These are phyloP conservation scores for Porogramme epimiltina DNA, from an alignment of 1,284 basidiomycete species.

Conservation along the genomic window DNA sequence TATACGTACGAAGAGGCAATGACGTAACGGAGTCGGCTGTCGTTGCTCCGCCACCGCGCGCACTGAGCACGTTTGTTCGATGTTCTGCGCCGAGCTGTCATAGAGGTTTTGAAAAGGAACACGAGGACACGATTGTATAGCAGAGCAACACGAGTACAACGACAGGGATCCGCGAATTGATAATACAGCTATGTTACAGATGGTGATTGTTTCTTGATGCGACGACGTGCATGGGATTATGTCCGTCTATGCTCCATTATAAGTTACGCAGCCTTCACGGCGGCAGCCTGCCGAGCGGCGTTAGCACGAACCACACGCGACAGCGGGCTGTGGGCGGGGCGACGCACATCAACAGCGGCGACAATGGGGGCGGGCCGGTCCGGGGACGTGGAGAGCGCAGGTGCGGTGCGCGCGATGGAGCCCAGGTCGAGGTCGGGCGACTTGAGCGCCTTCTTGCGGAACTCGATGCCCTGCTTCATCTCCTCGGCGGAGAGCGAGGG, in stretches of 20 bases:
- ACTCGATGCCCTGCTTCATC: conserved; percentile 58
- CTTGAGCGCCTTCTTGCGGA: conserved; percentile 71
- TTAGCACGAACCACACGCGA: too few species aligned
- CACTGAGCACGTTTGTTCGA: too few species aligned
- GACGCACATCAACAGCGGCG: conserved; percentile 41
- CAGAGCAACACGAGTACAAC: conserved; percentile 2
- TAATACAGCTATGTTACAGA: conserved; percentile 5
- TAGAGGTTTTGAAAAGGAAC: too few species aligned
- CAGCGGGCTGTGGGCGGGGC: too few species aligned
- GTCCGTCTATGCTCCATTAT: conserved; percentile 9
- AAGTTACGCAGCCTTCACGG: conserved; percentile 12
- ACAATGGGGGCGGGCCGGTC: conserved; percentile 39
- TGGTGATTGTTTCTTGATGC: conserved; percentile 1
- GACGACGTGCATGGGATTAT: not conserved
- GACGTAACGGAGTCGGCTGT: too few species aligned
- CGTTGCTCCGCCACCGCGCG: too few species aligned
- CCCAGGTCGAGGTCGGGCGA: conserved; percentile 68
- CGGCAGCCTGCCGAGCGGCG: conserved; percentile 13
- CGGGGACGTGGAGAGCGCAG: conserved; percentile 70
- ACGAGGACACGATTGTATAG: too few species aligned
- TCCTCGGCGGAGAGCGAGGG: conserved; percentile 65
- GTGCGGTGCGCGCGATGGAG: conserved; percentile 80
- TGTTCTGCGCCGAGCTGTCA: too few species aligned
- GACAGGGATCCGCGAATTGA: too few species aligned
- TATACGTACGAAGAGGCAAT: too few species aligned